These are phyloP conservation scores for Colletotrichum tofieldiae DNA, from an alignment of 2,329 filamentous ascomycete species.

Conservation along the genomic window DNA sequence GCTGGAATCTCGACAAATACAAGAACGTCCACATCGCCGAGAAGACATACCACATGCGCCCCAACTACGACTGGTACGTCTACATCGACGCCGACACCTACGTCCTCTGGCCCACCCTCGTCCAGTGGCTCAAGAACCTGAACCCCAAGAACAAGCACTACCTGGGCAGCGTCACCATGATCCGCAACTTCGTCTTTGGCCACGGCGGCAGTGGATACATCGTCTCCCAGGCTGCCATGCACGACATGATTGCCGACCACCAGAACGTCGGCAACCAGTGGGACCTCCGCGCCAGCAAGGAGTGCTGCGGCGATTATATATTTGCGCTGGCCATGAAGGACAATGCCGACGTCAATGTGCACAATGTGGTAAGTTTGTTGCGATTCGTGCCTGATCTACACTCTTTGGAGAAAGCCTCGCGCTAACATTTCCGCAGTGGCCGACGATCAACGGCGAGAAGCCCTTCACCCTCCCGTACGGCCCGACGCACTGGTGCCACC, in stretches of 20 bases:
- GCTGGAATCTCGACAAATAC: constrained; percentile 74
- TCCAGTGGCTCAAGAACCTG: constrained; percentile 63
- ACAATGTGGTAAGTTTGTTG: constrained; percentile 58
- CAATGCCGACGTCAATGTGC: constrained; percentile 58
- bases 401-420: too few species aligned
- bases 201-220: constrained; percentile 72
- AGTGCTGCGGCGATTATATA: constrained; percentile 69
- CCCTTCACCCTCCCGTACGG: constrained; percentile 65
- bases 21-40: constrained; percentile 74
- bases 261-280: constrained; percentile 62
- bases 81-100: constrained; percentile 74
- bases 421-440: constrained; percentile 56
- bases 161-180: constrained; percentile 64
- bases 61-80: constrained; percentile 71
- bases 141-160: constrained; percentile 62
- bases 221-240: constrained; percentile 67
- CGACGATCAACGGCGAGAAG: constrained; percentile 71
- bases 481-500: constrained; percentile 68
- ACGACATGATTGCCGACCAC: constrained; percentile 59
- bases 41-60: constrained; percentile 66
- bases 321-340: constrained; percentile 63
- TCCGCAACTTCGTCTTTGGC: constrained; percentile 62
- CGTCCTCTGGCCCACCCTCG: constrained; percentile 67
- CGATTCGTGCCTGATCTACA: constrained; percentile 8
- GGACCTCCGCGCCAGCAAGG: constrained; percentile 57